Conservation (phyloP, 73 alveolate genomes). For the Stentor roeselii region DNA sequence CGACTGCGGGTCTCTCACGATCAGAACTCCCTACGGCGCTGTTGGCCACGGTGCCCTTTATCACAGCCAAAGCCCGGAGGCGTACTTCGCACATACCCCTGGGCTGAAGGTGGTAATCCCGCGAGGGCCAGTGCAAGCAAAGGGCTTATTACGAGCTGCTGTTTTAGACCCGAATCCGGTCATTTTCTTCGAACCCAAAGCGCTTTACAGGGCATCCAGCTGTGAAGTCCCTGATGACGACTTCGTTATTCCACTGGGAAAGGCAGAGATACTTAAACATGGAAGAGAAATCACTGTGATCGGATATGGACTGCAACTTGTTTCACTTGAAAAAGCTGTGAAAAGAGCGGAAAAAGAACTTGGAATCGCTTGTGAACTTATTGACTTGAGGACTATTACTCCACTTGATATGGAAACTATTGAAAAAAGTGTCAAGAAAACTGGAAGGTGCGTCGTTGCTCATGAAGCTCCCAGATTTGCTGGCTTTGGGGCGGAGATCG, state of each 20-base stretch:
- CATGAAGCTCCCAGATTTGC: slow-evolving; percentile 94
- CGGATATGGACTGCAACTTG: slow-evolving; percentile 32
- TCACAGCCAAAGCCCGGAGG: slow-evolving; percentile 91
- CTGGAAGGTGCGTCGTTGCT: slow-evolving; percentile 79
- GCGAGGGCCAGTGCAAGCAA: slow-evolving; percentile 90
- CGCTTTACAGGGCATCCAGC: slow-evolving; percentile 74
- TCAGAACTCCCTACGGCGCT: slow-evolving; percentile 93
- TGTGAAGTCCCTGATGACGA: slow-evolving; percentile 90
- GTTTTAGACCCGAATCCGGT: slow-evolving; percentile 88
- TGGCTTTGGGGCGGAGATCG: slow-evolving; percentile 94
- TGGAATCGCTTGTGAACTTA: slow-evolving; percentile 84
- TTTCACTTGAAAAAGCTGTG: slow-evolving; percentile 49
- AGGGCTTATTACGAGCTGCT: slow-evolving; percentile 81
- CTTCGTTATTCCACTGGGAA: slow-evolving; percentile 76
- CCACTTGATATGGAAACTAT: slow-evolving; percentile 92
- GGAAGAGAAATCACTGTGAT: slow-evolving; percentile 63
- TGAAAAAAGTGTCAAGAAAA: slow-evolving; percentile 68
- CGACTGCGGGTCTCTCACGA: slow-evolving; percentile 67
- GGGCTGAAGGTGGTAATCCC: slow-evolving; percentile 92
- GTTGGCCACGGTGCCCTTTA: slow-evolving; percentile 96
- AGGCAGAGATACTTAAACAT: slow-evolving; percentile 87
- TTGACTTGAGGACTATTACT: slow-evolving; percentile 84
- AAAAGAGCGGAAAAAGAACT: slow-evolving; percentile 63
- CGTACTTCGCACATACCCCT: slow-evolving; percentile 89
- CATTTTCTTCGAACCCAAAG: slow-evolving; percentile 93